Evolutionary conservation across 179 eudicot genomes (phyloP).

Genomic region (Carnegiea gigantea): DNA sequence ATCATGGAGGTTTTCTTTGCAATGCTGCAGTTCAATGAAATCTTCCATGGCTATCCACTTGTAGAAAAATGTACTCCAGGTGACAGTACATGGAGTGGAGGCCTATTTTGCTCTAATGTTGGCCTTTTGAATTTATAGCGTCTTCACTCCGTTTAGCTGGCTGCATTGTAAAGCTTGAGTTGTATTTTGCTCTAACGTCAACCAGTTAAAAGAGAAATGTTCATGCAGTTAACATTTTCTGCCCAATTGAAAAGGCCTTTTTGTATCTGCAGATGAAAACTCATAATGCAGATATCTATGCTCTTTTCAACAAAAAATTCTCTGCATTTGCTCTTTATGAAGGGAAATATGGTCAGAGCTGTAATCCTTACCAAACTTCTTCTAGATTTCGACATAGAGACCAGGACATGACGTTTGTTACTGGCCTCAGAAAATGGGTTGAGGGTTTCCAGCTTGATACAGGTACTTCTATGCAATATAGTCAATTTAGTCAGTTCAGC

Average conservation of each 20-base stretch:
- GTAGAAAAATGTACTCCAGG: neutral
- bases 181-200: neutral
- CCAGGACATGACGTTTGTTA: constrained; percentile 51
- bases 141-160: neutral
- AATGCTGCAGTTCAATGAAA: neutral
- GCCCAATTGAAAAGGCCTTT: neutral
- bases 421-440: constrained; percentile 62
- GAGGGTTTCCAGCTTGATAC: constrained; percentile 42
- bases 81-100: no score
- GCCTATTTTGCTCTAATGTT: no score
- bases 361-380: constrained; percentile 69
- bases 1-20: neutral
- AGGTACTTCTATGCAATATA: constrained; percentile 31
- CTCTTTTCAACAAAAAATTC: constrained; percentile 58
- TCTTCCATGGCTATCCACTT: neutral
- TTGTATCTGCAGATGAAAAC: constrained; percentile 60
- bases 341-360: constrained; percentile 53
- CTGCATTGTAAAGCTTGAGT: neutral
- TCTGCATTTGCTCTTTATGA: constrained; percentile 85
- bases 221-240: neutral
- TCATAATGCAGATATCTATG: constrained; percentile 52
- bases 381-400: constrained; percentile 49
- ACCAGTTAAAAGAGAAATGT: neutral
- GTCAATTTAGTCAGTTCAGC: neutral
- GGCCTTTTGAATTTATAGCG: neutral